Conservation (phyloP, 495 filamentous ascomycete genomes). For the Daldinia childiae region DNA sequence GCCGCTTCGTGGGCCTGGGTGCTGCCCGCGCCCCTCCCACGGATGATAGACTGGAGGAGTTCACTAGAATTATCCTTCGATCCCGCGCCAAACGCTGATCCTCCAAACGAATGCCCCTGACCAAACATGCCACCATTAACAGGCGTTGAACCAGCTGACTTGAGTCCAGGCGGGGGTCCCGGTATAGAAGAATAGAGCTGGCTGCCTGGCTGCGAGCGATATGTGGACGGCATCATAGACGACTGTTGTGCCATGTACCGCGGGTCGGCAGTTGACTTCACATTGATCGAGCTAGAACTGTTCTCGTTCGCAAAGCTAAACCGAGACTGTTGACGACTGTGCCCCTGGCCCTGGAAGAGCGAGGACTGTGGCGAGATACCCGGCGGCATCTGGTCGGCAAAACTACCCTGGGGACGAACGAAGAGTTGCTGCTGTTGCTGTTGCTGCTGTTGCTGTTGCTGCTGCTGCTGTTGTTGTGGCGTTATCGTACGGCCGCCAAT, state of each 20-base stretch:
- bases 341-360: slow-evolving; percentile 78
- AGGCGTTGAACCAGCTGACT: slow-evolving; percentile 91
- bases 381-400: slow-evolving; percentile 66
- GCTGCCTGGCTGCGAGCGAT: slow-evolving; percentile 66
- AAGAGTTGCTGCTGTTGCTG: slow-evolving; percentile 87
- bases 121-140: slow-evolving; percentile 72
- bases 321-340: slow-evolving; percentile 84
- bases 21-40: slow-evolving; percentile 60
- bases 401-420: slow-evolving; percentile 64
- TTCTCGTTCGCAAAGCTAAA: slow-evolving; percentile 83
- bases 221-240: slow-evolving; percentile 82
- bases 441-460: slow-evolving; percentile 78
- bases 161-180: slow-evolving; percentile 93
- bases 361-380: slow-evolving; percentile 59
- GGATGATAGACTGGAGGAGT: slow-evolving; percentile 79
- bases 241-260: slow-evolving; percentile 90
- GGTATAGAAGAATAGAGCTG: slow-evolving; percentile 79
- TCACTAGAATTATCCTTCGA: slow-evolving; percentile 76
- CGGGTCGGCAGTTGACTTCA: slow-evolving; percentile 84
- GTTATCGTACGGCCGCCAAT: slow-evolving; percentile 77
- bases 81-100: slow-evolving; percentile 60
- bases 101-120: slow-evolving; percentile 71
- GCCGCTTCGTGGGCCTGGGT: slow-evolving; percentile 77
- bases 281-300: slow-evolving; percentile 67
- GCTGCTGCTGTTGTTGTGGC: slow-evolving; percentile 72